Percentiles rank a stretch among this genome's conserved stretches.
Evolutionary conservation across 2,329 filamentous ascomycete genomes (phyloP).

Genomic region (Lasiodiplodia citricola): DNA sequence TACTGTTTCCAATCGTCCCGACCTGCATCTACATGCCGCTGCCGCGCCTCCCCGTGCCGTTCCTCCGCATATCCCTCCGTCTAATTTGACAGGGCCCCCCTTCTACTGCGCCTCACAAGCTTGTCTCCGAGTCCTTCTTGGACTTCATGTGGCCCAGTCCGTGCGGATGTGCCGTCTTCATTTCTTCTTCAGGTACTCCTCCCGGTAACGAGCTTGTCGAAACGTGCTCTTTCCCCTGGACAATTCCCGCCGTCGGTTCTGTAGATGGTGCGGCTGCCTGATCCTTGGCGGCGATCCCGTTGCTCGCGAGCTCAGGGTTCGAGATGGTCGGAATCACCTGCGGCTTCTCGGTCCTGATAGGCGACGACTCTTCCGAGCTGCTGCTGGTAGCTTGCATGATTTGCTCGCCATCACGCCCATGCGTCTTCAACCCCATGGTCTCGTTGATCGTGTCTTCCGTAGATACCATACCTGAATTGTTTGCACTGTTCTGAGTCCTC

Average conservation of each 20-base stretch:
- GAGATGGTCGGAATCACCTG: not conserved
- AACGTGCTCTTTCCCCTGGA: conserved; percentile 39
- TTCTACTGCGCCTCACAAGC: conserved; percentile 16
- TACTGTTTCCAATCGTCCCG: not conserved
- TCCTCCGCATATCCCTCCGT: not conserved
- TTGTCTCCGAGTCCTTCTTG: conserved; percentile 25
- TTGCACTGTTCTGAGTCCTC: conserved; percentile 46
- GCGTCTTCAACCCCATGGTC: conserved; percentile 47
- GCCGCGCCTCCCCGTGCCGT: conserved; percentile 10
- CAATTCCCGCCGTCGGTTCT: conserved; percentile 35
- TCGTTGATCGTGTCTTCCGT: conserved; percentile 38
- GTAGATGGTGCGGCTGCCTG: conserved; percentile 16
- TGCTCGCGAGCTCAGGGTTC: conserved; percentile 4
- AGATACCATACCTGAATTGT: conserved; percentile 36
- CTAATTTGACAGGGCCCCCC: not conserved
- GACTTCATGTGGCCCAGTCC: conserved; percentile 37
- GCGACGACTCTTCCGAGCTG: conserved; percentile 23
- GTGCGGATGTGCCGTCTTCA: conserved; percentile 44
- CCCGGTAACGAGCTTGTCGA: conserved; percentile 50
- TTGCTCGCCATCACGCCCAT: conserved; percentile 43
- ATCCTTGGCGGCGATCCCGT: not conserved
- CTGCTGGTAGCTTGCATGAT: conserved; percentile 37
- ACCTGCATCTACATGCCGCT: not conserved
- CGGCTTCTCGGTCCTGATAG: not conserved
- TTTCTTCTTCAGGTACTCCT: conserved; percentile 47